Conservation (phyloP, 345 rosid species). For the Salix exigua region DNA sequence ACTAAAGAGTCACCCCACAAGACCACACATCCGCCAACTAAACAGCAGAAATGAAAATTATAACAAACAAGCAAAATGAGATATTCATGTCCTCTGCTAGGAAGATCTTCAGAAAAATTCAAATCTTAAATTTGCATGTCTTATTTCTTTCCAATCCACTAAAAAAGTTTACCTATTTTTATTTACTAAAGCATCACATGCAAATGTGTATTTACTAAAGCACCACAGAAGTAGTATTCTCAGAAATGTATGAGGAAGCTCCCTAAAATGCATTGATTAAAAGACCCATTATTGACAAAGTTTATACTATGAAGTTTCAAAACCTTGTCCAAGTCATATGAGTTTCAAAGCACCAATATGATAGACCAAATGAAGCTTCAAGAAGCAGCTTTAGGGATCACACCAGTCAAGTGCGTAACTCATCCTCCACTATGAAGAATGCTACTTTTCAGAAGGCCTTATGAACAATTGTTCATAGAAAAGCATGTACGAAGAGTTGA, state of each 20-base stretch:
- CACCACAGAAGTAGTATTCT: no score
- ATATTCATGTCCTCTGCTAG: background rate
- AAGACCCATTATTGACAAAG: no score
- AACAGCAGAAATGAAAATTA: slow-evolving; percentile 13
- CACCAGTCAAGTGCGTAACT: background rate
- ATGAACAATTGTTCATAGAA: no score
- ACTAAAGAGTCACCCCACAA: slow-evolving; percentile 82
- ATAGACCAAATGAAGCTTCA: background rate
- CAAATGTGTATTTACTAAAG: no score
- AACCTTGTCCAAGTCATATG: no score
- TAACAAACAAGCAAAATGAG: background rate
- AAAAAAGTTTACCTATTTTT: no score
- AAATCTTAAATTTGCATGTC: no score
- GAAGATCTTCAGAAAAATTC: background rate
- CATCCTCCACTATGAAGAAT: background rate
- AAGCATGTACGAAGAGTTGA: background rate
- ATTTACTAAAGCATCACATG: no score
- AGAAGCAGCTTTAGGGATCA: background rate
- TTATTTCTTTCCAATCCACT: no score
- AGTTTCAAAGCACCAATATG: no score
- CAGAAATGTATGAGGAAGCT: background rate
- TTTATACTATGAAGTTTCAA: no score
- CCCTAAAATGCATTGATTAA: no score
- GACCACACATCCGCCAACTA: slow-evolving; percentile 97
- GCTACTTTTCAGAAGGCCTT: background rate